Conservation (phyloP, 31 red algal species). For the Porphyra umbilicalis region DNA sequence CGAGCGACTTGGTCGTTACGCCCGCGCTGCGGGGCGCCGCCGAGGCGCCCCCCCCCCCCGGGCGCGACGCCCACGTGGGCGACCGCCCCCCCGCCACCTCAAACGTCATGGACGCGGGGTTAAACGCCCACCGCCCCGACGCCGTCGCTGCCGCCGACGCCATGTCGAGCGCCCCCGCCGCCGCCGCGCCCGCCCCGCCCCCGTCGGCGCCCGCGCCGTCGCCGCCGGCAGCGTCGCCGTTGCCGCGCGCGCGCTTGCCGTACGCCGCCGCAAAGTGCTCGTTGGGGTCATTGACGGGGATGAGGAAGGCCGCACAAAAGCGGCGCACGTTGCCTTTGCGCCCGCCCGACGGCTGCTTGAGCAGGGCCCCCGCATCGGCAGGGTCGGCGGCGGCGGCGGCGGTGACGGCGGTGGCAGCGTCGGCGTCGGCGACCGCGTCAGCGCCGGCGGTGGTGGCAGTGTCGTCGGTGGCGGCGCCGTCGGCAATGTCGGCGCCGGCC, state of each 20-base stretch:
- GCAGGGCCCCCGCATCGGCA: too few species aligned
- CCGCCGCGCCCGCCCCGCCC: too few species aligned
- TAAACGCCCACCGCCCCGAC: neutral
- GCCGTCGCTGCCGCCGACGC: neutral
- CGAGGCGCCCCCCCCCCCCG: neutral
- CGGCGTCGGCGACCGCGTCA: too few species aligned
- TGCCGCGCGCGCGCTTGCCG: neutral
- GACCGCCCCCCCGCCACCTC: neutral
- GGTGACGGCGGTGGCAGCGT: too few species aligned
- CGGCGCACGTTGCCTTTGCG: neutral
- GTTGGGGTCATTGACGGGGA: neutral
- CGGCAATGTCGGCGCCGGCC: too few species aligned
- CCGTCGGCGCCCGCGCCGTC: neutral
- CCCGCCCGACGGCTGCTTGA: neutral
- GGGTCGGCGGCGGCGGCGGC: too few species aligned
- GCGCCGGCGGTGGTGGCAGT: too few species aligned
- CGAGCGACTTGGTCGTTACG: neutral
- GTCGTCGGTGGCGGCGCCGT: too few species aligned
- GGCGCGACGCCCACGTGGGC: neutral
- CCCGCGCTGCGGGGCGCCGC: neutral
- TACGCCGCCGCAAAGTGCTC: neutral
- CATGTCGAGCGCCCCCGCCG: neutral
- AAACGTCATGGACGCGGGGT: neutral
- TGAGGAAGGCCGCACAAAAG: neutral
- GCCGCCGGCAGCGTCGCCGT: neutral